These are phyloP conservation scores for Bromus sterilis DNA, from an alignment of 176 grass and related monocot genomes.

Conservation along the genomic window DNA sequence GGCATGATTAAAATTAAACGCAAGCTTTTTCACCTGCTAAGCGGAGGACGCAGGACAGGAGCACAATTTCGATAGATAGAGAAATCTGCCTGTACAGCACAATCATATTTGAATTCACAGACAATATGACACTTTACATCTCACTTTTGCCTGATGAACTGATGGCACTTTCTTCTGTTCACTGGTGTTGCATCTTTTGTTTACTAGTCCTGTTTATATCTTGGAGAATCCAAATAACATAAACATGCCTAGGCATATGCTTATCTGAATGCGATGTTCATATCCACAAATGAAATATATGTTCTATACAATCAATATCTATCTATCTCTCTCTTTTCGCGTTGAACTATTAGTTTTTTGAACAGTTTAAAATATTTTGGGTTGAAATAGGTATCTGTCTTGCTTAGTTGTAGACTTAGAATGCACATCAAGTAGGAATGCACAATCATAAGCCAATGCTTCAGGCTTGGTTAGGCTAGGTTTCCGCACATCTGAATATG, in stretches of 20 bases:
- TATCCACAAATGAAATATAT: neutral
- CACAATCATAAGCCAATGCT: neutral
- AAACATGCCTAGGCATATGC: neutral
- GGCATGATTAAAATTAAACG: neutral
- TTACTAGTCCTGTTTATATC: neutral
- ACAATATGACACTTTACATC: neutral
- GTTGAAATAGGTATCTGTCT: neutral
- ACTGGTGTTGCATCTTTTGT: neutral
- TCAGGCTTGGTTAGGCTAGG: neutral
- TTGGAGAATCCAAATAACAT: neutral
- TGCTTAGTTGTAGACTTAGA: neutral
- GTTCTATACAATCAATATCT: too few species aligned
- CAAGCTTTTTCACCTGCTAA: neutral
- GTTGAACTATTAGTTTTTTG: too few species aligned
- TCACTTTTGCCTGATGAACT: neutral
- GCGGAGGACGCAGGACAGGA: neutral
- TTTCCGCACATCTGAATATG: neutral
- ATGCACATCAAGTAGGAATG: constrained; percentile 1
- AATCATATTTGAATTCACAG: neutral
- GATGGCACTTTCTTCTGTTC: neutral
- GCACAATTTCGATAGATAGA: neutral
- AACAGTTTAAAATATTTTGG: too few species aligned
- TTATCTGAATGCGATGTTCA: neutral
- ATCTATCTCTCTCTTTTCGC: too few species aligned
- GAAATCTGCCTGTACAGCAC: neutral